phyloP scores from a whole-genome alignment of 495 filamentous ascomycete species.

The Bombardia bombarda region DNA sequence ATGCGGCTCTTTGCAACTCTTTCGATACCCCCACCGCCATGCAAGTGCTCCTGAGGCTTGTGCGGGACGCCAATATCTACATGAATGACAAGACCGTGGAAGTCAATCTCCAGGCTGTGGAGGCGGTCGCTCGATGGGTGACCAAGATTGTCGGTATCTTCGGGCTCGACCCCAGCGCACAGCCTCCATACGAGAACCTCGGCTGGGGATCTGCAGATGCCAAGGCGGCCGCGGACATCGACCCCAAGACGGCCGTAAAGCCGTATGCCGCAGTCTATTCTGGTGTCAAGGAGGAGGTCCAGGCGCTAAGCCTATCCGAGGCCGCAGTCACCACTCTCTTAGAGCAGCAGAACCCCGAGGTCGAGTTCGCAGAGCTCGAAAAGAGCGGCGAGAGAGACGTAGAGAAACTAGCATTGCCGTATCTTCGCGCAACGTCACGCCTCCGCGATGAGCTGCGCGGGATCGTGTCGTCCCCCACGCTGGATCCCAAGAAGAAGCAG shows the following conservation, averaged over 20 bases:
- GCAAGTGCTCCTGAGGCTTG: constrained; percentile 62
- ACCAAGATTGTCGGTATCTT: constrained; percentile 79
- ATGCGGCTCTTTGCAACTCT: constrained; percentile 70
- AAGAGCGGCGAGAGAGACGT: constrained; percentile 33
- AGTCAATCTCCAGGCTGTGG: constrained; percentile 44
- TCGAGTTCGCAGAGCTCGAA: constrained; percentile 34
- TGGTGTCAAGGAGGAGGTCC: constrained; percentile 29
- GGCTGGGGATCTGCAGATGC: constrained; percentile 76
- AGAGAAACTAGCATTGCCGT: constrained; percentile 51
- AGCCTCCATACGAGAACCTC: constrained; percentile 51
- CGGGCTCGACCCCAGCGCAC: constrained; percentile 67
- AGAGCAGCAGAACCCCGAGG: constrained; percentile 26
- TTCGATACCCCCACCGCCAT: constrained; percentile 82
- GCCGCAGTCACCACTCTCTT: constrained; percentile 22
- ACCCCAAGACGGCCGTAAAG: constrained; percentile 35
- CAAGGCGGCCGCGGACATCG: constrained; percentile 41
- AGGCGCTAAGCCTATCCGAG: constrained; percentile 26
- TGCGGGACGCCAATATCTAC: constrained; percentile 66
- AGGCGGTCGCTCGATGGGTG: constrained; percentile 65
- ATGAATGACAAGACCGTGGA: constrained; percentile 45
- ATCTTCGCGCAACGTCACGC: constrained; percentile 53
- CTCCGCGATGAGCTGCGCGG: constrained; percentile 62
- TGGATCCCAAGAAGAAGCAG: constrained; percentile 47
- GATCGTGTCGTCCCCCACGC: constrained; percentile 44
- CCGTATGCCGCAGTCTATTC: constrained; percentile 35